Evolutionary conservation across 2,329 filamentous ascomycete species (phyloP), one percentile per base, ranked within the genome.

Genomic region (Calonectria ilicicola): DNA sequence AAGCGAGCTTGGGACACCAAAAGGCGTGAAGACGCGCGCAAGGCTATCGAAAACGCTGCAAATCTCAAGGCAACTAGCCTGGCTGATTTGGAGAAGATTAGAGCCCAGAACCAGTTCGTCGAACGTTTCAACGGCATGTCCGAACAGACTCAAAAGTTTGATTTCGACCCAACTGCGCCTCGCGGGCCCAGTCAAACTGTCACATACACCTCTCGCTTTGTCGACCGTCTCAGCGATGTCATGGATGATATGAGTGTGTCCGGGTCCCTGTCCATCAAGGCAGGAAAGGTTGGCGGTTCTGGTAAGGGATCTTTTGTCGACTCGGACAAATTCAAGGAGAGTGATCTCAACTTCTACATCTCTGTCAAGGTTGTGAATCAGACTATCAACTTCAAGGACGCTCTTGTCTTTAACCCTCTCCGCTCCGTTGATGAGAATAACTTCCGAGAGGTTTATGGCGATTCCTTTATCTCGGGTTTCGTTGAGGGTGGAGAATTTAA

Each of bases 201-300:
- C 29, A 58, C 51, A 3, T 58, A 58, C 29, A 58, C 51, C 1
- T 58, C 51, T 1, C 51, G 51, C n/a, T 58, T 58, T 14, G 51
- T 58, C 29, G 51, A 58, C 51, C 51, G 51, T 38, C 51, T 58
- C 10, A 71, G 69, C 21, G 69, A 71, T 9, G 46, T 67, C 32
- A 71, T 65, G 15, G 69, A 65, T 0, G 65, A n/a, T 1, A 70
- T 76, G 66, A 56, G 65, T 7, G 60, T 75, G 15, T 73, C 72
- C 0, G 32, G 53, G 2, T 27, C 58, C 5, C 19, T 44, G 0
- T 58, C 70, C 26, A 72, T 77, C 15, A 74, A 65, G n/a, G 46
- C 32, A 0, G 71, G 53, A 2, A 40, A 17, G 1, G 64, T 74
- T 2, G 68, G 69, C 1, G 68, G 63, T 12, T 46, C 32, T 0